Percentiles rank a stretch among this genome's conserved stretches.
These are phyloP conservation scores for Calonectria montana DNA, from an alignment of 2,329 filamentous ascomycete species.

Conservation along the genomic window DNA sequence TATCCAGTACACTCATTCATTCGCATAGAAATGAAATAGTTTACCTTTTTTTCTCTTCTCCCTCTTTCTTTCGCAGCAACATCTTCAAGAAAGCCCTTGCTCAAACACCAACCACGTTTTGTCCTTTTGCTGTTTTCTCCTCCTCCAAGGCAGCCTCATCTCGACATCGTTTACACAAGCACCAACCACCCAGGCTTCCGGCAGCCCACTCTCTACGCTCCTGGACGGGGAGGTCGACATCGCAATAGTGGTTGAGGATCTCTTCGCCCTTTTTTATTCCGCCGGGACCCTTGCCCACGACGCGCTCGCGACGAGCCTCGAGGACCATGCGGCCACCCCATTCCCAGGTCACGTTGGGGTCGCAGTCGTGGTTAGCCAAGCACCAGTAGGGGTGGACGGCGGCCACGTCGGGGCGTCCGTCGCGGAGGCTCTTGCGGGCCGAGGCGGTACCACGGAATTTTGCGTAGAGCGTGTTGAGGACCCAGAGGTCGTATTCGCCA, in stretches of 20 bases:
- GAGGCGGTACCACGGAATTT: slow-evolving; percentile 96
- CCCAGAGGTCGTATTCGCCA: slow-evolving; percentile 76
- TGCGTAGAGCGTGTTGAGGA: slow-evolving; percentile 90
- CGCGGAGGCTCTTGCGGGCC: slow-evolving; percentile 79
- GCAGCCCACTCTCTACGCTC: slow-evolving; percentile 89
- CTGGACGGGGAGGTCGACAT: slow-evolving; percentile 80
- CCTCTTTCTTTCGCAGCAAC: no score
- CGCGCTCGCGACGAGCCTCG: slow-evolving; percentile 68
- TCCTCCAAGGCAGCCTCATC: slow-evolving; percentile 78
- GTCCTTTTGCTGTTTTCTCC: slow-evolving; percentile 67
- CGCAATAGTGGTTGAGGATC: slow-evolving; percentile 94
- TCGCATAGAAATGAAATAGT: neutral
- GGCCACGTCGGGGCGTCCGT: slow-evolving; percentile 88
- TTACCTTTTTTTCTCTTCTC: no score
- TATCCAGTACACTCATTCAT: neutral
- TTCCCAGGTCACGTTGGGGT: slow-evolving; percentile 95
- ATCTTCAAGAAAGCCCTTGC: neutral
- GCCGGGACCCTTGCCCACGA: slow-evolving; percentile 61
- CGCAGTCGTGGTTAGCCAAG: slow-evolving; percentile 94
- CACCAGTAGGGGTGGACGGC: slow-evolving; percentile 98
- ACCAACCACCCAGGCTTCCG: slow-evolving; percentile 89
- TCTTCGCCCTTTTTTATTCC: slow-evolving; percentile 85
- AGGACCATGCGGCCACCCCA: slow-evolving; percentile 86
- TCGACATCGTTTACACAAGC: slow-evolving; percentile 85
- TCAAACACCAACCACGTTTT: slow-evolving; percentile 25